Conservation (phyloP, 2,329 filamentous ascomycete species). For the Penicillium sp. region DNA sequence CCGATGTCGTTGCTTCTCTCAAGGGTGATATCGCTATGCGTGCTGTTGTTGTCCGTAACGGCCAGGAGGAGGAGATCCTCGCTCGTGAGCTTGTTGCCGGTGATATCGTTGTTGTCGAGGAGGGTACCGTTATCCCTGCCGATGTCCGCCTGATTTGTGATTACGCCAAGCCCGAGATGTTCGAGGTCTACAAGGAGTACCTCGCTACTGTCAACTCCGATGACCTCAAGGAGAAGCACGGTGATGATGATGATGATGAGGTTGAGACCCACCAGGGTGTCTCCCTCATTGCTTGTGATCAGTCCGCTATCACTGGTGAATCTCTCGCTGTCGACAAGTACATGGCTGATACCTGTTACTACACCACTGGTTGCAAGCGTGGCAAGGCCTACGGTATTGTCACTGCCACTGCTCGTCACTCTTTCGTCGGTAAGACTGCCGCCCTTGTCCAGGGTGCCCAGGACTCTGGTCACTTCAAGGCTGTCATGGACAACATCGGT, state of each 20-base stretch:
- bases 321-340: conserved; percentile 63
- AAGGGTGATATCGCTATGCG: conserved; percentile 80
- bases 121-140: conserved; percentile 68
- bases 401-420: conserved; percentile 66
- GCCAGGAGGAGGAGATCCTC: conserved; percentile 66
- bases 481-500: conserved; percentile 79
- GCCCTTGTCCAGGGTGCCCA: conserved; percentile 71
- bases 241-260: conserved; percentile 58
- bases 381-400: conserved; percentile 72
- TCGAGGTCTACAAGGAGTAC: conserved; percentile 66
- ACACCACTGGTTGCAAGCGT: conserved; percentile 79
- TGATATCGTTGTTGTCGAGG: conserved; percentile 72
- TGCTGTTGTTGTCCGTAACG: conserved; percentile 66
- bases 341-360: conserved; percentile 74
- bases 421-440: conserved; percentile 75
- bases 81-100: conserved; percentile 71
- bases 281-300: conserved; percentile 68
- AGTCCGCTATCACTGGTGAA: conserved; percentile 78
- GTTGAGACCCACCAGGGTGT: conserved; percentile 62
- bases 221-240: conserved; percentile 58
- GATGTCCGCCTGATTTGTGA: conserved; percentile 72
- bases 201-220: conserved; percentile 61
- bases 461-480: conserved; percentile 77
- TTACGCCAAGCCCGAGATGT: conserved; percentile 66
- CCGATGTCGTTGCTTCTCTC: conserved; percentile 70